Conservation (phyloP, 2,329 filamentous ascomycete genomes). For the Pyrenochaeta sp. region DNA sequence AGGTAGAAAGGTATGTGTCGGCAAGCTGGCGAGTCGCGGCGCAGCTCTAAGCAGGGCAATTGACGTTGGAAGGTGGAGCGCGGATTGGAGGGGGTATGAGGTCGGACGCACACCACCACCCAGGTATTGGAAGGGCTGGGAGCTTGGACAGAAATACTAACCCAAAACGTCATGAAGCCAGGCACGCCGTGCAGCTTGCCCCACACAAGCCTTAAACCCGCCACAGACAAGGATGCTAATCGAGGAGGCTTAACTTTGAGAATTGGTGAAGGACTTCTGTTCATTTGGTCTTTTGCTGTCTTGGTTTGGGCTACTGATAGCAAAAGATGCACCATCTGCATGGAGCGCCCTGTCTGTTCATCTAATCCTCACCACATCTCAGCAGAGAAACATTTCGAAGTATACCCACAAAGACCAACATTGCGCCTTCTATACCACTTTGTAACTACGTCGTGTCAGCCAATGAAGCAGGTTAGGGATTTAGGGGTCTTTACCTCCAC, state of each 20-base stretch:
- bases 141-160: conserved; percentile 13
- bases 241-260: background rate
- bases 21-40: conserved; percentile 13
- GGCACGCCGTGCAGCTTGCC: conserved; percentile 16
- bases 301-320: background rate
- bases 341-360: background rate
- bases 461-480: background rate
- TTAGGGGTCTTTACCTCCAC: conserved; percentile 74
- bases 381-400: background rate
- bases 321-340: no score
- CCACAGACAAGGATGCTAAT: background rate
- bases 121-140: conserved; percentile 12
- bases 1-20: conserved; percentile 12
- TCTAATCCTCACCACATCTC: background rate
- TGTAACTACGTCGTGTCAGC: conserved; percentile 41
- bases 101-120: background rate
- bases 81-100: background rate
- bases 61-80: conserved; percentile 13
- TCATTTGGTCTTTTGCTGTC: background rate
- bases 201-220: conserved; percentile 8
- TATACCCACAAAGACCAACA: background rate
- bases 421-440: conserved; percentile 20
- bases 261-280: background rate
- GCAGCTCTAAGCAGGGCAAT: conserved; percentile 31
- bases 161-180: conserved; percentile 18